These are phyloP conservation scores for Penicillium malachiteum DNA, from an alignment of 495 filamentous ascomycete genomes.

Conservation along the genomic window DNA sequence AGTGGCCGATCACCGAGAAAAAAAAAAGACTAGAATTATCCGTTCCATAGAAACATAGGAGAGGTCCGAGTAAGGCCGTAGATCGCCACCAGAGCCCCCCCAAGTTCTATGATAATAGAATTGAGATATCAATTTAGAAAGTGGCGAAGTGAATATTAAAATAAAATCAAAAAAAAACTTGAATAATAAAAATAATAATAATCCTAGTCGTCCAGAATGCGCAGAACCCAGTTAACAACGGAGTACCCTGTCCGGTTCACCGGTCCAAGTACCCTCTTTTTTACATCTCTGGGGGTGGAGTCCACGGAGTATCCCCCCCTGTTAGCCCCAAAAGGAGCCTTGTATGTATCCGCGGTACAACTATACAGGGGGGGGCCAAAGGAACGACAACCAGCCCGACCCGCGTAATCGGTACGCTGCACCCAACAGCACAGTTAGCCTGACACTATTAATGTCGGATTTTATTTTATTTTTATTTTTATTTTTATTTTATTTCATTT, in stretches of 20 bases:
- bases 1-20: slow-evolving; percentile 12
- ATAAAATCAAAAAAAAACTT: no score
- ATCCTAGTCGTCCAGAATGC: background rate
- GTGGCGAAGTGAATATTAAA: slow-evolving; percentile 15
- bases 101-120: slow-evolving; percentile 7
- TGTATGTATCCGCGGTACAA: slow-evolving; percentile 31
- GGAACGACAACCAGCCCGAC: slow-evolving; percentile 24
- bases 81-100: slow-evolving; percentile 17
- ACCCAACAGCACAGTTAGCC: slow-evolving; percentile 26
- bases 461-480: slow-evolving; percentile 1
- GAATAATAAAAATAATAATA: background rate
- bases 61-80: slow-evolving; percentile 1
- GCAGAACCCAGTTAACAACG: background rate
- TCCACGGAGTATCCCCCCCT: slow-evolving; percentile 9
- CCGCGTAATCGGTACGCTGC: slow-evolving; percentile 20
- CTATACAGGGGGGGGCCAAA: slow-evolving; percentile 27
- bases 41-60: slow-evolving; percentile 21
- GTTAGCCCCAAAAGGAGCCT: slow-evolving; percentile 17
- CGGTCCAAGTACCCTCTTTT: slow-evolving; percentile 10
- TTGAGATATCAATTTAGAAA: slow-evolving; percentile 19
- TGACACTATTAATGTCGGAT: slow-evolving; percentile 16
- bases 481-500: slow-evolving; percentile 6
- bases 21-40: slow-evolving; percentile 27
- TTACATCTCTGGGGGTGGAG: slow-evolving; percentile 21
- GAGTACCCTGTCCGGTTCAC: slow-evolving; percentile 20